Evolutionary conservation across 192 early-diverging fungal genomes (phyloP).

Genomic region (Backusella psychrophila): DNA sequence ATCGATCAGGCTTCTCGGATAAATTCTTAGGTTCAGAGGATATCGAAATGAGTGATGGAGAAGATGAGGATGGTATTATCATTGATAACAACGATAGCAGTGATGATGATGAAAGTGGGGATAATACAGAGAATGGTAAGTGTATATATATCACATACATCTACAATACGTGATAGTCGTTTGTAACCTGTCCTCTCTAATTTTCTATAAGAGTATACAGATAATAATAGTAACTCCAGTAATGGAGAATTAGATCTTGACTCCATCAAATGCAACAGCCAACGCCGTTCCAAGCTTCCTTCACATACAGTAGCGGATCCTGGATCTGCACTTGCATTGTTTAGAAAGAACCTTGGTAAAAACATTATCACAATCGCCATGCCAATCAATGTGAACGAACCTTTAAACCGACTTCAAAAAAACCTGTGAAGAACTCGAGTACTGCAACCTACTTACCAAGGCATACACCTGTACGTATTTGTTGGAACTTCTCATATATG

Average conservation of each 20-base stretch:
- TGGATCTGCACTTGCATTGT: conserved; percentile 80
- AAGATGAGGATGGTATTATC: conserved; percentile 47
- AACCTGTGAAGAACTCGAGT: conserved; percentile 93
- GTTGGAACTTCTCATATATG: conserved; percentile 72
- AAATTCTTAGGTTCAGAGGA: conserved; percentile 75
- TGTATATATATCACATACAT: not conserved
- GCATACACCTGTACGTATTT: conserved; percentile 65
- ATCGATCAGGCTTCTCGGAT: conserved; percentile 37
- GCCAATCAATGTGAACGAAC: conserved; percentile 95
- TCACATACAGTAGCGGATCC: conserved; percentile 76
- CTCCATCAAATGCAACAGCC: not conserved
- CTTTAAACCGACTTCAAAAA: conserved; percentile 87
- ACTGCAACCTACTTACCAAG: conserved; percentile 75
- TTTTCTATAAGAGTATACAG: not conserved
- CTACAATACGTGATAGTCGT: too few relatives aligned
- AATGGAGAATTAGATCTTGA: not conserved
- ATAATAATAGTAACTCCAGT: not conserved
- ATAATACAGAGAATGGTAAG: conserved; percentile 28
- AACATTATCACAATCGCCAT: conserved; percentile 93
- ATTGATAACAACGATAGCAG: conserved; percentile 42
- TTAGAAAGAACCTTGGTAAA: conserved; percentile 94
- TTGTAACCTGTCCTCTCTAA: not conserved
- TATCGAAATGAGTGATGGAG: conserved; percentile 44
- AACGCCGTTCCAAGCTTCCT: conserved; percentile 70
- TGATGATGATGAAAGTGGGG: conserved; percentile 40